Percentiles rank a stretch among this genome's conserved stretches.
phyloP scores from a whole-genome alignment of 192 early-diverging fungal species.

The Coemansia interrupta region DNA sequence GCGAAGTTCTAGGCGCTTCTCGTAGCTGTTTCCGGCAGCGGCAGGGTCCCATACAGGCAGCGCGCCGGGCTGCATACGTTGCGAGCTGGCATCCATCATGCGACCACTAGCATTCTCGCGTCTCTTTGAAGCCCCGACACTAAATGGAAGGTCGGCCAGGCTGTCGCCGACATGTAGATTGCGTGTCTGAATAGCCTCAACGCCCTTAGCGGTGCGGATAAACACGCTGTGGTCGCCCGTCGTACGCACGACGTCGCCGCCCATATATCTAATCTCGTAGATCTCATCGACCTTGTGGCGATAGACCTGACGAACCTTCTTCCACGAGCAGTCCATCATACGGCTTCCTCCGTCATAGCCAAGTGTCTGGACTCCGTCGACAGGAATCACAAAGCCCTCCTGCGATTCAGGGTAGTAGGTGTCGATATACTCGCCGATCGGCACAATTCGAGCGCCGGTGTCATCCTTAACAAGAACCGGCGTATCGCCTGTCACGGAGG shows the following conservation, averaged over 20 bases:
- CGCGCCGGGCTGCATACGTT: background rate
- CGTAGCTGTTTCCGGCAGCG: background rate
- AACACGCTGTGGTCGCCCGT: conserved; percentile 55
- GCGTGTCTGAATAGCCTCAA: conserved; percentile 36
- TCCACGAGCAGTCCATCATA: conserved; percentile 39
- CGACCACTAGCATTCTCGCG: background rate
- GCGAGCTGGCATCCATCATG: background rate
- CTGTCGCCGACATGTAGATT: conserved; percentile 41
- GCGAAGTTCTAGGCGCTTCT: conserved; percentile 9
- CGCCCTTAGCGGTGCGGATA: conserved; percentile 22
- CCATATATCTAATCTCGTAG: conserved; percentile 44
- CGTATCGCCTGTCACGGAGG: conserved; percentile 54
- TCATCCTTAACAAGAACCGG: conserved; percentile 42
- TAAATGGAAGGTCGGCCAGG: conserved; percentile 43
- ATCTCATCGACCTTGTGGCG: conserved; percentile 49
- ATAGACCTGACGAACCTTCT: conserved; percentile 45
- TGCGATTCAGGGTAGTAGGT: conserved; percentile 21
- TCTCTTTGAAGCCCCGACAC: background rate
- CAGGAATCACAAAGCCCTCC: conserved; percentile 42
- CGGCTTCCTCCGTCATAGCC: conserved; percentile 30
- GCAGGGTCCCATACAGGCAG: conserved; percentile 18
- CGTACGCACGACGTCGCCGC: conserved; percentile 36
- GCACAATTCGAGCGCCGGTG: conserved; percentile 17
- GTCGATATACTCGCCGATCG: conserved; percentile 48
- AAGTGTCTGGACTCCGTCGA: conserved; percentile 43